Base-by-base conservation (phyloP, 2,329 filamentous ascomycete species). In the Fusarium praegraminearum region DNA sequence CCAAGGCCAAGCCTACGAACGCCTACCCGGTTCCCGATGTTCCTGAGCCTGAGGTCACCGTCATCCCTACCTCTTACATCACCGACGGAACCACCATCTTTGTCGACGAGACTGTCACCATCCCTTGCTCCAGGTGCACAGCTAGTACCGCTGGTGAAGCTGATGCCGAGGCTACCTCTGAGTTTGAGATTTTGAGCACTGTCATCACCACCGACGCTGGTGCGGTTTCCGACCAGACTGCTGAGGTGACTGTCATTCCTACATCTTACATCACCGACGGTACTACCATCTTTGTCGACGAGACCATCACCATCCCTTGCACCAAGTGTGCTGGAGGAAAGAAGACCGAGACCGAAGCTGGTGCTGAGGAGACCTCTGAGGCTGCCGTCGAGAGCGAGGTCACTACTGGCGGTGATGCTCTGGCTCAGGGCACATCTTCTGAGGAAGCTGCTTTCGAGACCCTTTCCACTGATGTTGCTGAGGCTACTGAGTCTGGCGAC, bases 241-340 rank as follows among this genome's bases (percentile, higher is more conserved):
- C 55, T 22, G 63, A 65, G 33, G 62, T 64, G 32, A 64, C 61
- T 18, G 65, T 69, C 4, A 41, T 67, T 3, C 69, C 69, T 53
- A 70, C 69, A 10, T 70, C 70, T 20, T 70, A 62, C 44, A 33
- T 71, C 41, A 63, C 57, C 3, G 67, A 71, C 5, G 70, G 70
- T 16, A 69, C 67, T 13, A 72, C 71, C n/a, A 60, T 71, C 49
- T 71, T 47, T 9, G 67, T 72, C n/a, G 60, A 69, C 12, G 63
- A 65, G 47, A 70, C 71, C 28, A 50, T 69, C 26, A 67, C 65
- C 10, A 67, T 72, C 7, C 71, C 70, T n/a, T 72, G 70, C 62
- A 67, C 69, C 26, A 60, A 55, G 53, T 68, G 69, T 35, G 40
- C 47, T 32, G 69, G 57, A 20, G 46, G 46, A 12, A 41, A 52